phyloP scores from a whole-genome alignment of 1,284 basidiomycete species.

The Pseudozyma tsukubaensis region DNA sequence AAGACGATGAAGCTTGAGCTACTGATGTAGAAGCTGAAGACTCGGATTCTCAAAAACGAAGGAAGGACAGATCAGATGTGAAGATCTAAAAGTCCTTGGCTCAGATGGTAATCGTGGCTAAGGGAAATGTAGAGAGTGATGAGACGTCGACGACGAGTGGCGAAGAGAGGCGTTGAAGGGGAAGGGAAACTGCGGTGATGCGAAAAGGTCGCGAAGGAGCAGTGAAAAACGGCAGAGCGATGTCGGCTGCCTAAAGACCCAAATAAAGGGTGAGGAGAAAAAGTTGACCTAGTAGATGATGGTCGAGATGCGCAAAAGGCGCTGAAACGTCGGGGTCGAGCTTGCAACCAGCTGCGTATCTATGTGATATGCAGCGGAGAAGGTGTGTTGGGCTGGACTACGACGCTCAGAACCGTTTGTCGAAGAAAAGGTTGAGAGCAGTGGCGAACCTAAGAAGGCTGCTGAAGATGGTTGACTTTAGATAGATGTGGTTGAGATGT shows the following conservation, averaged over 20 bases:
- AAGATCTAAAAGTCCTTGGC: conserved; percentile 15
- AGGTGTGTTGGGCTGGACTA: conserved; percentile 4
- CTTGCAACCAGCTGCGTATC: conserved; percentile 20
- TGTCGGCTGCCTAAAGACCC: conserved; percentile 40
- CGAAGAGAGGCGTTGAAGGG: conserved; percentile 1
- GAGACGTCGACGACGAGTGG: background rate
- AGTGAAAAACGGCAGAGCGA: conserved; percentile 45
- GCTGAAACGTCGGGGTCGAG: conserved; percentile 18
- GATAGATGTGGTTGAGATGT: conserved; percentile 19
- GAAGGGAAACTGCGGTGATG: conserved; percentile 7
- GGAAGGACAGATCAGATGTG: conserved; percentile 8
- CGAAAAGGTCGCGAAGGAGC: conserved; percentile 32
- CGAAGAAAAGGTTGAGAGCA: conserved; percentile 4
- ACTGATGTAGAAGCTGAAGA: background rate
- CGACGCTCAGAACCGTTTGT: conserved; percentile 20
- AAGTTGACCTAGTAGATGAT: conserved; percentile 2
- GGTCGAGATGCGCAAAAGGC: conserved; percentile 29
- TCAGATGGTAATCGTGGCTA: conserved; percentile 19
- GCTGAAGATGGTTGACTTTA: conserved; percentile 10
- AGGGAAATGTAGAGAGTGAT: background rate
- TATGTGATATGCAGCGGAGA: conserved; percentile 17
- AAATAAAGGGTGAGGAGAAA: conserved; percentile 3
- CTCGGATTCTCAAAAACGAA: conserved; percentile 1
- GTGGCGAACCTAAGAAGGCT: conserved; percentile 23
- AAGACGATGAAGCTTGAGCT: background rate